Conservation (phyloP, 208 protist species). For the Wallacemonas sp. region DNA sequence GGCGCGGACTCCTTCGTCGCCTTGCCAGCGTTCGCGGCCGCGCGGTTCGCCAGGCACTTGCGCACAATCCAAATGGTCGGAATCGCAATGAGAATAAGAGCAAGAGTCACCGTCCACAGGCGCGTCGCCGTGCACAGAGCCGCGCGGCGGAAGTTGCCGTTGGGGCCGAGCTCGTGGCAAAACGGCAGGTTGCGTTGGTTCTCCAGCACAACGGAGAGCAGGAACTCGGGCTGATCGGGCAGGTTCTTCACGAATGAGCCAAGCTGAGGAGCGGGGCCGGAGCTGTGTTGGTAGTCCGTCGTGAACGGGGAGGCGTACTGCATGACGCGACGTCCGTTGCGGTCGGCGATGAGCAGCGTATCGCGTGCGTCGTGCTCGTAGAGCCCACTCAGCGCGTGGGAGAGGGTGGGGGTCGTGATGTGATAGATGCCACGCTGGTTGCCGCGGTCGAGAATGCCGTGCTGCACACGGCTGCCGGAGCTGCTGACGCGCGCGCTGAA, state of each 20-base stretch:
- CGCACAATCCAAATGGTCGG: constrained; percentile 24
- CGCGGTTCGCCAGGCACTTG: neutral
- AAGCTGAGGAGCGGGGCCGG: constrained; percentile 57
- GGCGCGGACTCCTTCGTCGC: neutral
- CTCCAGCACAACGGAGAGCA: constrained; percentile 72
- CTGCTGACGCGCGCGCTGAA: constrained; percentile 36
- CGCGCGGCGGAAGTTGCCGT: constrained; percentile 76
- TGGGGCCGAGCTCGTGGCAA: constrained; percentile 79
- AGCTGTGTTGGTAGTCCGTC: constrained; percentile 19
- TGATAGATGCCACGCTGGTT: constrained; percentile 34
- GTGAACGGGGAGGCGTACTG: constrained; percentile 76
- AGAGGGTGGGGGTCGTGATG: constrained; percentile 41
- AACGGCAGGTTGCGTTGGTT: constrained; percentile 81
- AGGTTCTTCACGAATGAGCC: constrained; percentile 70
- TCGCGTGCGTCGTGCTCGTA: constrained; percentile 81
- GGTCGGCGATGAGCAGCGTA: constrained; percentile 77
- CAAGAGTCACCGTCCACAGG: constrained; percentile 59
- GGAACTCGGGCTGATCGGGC: constrained; percentile 87
- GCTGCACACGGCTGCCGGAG: constrained; percentile 21
- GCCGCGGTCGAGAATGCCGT: constrained; percentile 31
- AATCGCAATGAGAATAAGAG: constrained; percentile 33
- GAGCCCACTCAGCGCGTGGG: constrained; percentile 77
- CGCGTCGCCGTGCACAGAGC: constrained; percentile 78
- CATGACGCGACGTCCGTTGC: constrained; percentile 65
- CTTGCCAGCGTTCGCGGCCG: neutral